Percentiles rank a stretch among this genome's conserved stretches.
phyloP scores from a whole-genome alignment of 805 yeast species.

The Metschnikowia henanensis region DNA sequence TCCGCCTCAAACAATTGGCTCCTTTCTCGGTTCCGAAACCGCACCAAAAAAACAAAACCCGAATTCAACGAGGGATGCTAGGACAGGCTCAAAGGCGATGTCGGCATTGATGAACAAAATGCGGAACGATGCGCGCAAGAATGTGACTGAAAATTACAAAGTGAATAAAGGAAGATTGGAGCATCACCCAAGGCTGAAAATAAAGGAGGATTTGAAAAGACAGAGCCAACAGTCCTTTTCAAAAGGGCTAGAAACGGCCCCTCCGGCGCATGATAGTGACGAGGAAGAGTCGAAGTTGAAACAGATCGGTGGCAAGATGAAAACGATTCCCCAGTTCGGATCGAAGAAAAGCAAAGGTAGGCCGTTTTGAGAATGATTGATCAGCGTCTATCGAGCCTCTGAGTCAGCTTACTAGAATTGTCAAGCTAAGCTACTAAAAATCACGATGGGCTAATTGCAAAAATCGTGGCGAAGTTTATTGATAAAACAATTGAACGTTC shows the following conservation, averaged over 20 bases:
- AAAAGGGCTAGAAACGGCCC: neutral
- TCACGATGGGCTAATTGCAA: no score
- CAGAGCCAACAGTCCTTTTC: slow-evolving; percentile 2
- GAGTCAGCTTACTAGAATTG: no score
- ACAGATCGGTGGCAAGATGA: slow-evolving; percentile 14
- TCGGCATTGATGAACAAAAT: slow-evolving; percentile 37
- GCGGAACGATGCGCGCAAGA: slow-evolving; percentile 27
- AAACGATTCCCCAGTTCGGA: slow-evolving; percentile 8
- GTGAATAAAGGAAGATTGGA: neutral
- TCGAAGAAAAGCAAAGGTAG: slow-evolving; percentile 18
- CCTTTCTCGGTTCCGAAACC: slow-evolving; percentile 23
- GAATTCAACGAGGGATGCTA: slow-evolving; percentile 9
- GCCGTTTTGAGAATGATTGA: slow-evolving; percentile 18
- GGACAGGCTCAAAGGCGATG: slow-evolving; percentile 35
- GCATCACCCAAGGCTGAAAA: slow-evolving; percentile 8
- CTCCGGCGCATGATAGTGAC: slow-evolving; percentile 11
- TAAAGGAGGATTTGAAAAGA: slow-evolving; percentile 9
- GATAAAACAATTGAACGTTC: no score
- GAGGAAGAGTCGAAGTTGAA: slow-evolving; percentile 19
- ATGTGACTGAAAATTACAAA: slow-evolving; percentile 4
- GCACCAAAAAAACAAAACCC: slow-evolving; percentile 4
- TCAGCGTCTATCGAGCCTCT: no score
- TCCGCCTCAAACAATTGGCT: slow-evolving; percentile 23
- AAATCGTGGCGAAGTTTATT: no score
- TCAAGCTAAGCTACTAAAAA: no score